Conservation (phyloP, 1,284 basidiomycete species). For the Ustilago shanxiensis region DNA sequence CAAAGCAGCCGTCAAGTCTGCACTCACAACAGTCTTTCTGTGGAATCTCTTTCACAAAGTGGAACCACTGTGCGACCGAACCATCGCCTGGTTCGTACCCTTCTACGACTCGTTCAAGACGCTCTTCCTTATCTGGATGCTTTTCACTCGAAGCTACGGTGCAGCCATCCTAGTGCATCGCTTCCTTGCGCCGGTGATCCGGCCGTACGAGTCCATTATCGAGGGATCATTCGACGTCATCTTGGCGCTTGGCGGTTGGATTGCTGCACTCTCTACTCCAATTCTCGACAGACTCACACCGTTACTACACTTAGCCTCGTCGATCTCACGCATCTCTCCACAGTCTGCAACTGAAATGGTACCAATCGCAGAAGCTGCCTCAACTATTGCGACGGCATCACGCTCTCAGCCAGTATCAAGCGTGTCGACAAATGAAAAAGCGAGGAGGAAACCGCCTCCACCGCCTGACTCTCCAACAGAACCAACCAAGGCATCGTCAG, state of each 20-base stretch:
- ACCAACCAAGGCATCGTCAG: conserved; percentile 5
- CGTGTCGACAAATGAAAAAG: neutral
- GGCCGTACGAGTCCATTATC: conserved; percentile 44
- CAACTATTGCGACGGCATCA: neutral
- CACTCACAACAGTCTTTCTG: conserved; percentile 41
- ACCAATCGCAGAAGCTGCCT: neutral
- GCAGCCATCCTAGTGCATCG: conserved; percentile 45
- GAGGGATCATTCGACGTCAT: conserved; percentile 26
- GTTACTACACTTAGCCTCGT: neutral
- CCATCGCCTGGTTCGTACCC: conserved; percentile 50
- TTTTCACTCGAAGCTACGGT: conserved; percentile 48
- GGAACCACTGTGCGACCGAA: conserved; percentile 44
- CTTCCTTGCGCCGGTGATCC: conserved; percentile 33
- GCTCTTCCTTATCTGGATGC: conserved; percentile 53
- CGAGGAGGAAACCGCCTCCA: conserved; percentile 25
- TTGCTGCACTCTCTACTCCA: conserved; percentile 14
- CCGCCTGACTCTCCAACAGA: conserved; percentile 17
- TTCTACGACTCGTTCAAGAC: conserved; percentile 57
- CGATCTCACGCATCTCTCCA: neutral
- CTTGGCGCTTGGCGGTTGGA: conserved; percentile 20
- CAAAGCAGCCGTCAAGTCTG: conserved; percentile 34
- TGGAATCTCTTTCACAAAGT: conserved; percentile 50
- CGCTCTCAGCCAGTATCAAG: conserved; percentile 1
- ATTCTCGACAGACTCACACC: neutral
- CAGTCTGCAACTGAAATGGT: neutral